phyloP scores from a whole-genome alignment of 2,329 filamentous ascomycete genomes.

The Colletotrichum sp. region DNA sequence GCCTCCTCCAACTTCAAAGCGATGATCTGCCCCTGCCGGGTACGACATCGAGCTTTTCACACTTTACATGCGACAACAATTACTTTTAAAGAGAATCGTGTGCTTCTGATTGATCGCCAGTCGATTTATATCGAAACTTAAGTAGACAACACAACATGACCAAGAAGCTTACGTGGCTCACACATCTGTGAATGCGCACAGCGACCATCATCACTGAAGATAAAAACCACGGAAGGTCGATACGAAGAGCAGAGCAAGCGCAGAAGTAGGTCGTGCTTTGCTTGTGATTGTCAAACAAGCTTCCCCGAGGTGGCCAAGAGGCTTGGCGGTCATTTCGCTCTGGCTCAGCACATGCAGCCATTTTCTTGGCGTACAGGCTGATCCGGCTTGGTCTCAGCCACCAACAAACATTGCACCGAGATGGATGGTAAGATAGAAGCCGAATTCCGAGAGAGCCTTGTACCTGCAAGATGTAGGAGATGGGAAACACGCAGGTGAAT shows the following conservation, averaged over 20 bases:
- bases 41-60: background rate
- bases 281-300: background rate
- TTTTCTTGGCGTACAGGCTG: background rate
- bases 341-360: background rate
- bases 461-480: background rate
- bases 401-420: background rate
- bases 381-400: slow-evolving; percentile 15
- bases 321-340: background rate
- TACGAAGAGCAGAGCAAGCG: background rate
- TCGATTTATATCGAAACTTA: background rate
- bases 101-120: background rate
- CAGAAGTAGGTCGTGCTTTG: background rate
- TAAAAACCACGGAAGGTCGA: accelerated
- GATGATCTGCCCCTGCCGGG: background rate
- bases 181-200: accelerated
- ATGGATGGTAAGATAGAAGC: background rate
- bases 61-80: background rate
- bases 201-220: background rate
- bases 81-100: background rate
- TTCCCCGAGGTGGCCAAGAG: background rate
- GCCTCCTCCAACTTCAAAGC: background rate
- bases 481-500: accelerated
- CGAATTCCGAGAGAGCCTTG: background rate
- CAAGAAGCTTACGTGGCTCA: background rate
- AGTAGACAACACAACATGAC: background rate